phyloP scores from a whole-genome alignment of 164 flowering plant genomes.

The Stephania japonica region DNA sequence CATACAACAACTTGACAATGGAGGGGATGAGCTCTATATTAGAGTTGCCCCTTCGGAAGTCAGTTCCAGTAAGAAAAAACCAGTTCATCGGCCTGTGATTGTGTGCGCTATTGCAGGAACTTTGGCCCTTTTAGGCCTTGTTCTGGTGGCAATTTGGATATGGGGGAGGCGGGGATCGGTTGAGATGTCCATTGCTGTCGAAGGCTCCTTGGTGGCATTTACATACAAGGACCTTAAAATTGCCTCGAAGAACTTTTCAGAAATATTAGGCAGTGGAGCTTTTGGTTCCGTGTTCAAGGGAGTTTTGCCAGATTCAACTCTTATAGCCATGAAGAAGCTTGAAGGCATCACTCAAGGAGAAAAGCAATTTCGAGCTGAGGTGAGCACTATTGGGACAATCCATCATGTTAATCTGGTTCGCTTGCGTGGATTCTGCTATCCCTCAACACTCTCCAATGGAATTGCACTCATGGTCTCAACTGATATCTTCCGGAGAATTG shows the following conservation, averaged over 20 bases:
- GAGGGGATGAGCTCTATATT: constrained; percentile 13
- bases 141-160: constrained; percentile 13
- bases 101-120: constrained; percentile 20
- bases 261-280: constrained; percentile 51
- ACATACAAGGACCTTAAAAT: constrained; percentile 34
- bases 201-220: constrained; percentile 40
- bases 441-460: too few relatives aligned
- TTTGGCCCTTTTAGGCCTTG: constrained; percentile 14
- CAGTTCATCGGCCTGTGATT: constrained; percentile 7
- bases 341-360: constrained; percentile 47
- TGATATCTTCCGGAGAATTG: too few relatives aligned
- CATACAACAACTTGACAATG: constrained; percentile 8
- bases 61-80: constrained; percentile 7
- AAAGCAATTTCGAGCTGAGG: constrained; percentile 53
- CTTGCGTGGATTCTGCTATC: constrained; percentile 56
- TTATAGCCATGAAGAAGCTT: constrained; percentile 52
- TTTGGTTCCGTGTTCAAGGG: constrained; percentile 66
- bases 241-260: constrained; percentile 46
- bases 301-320: constrained; percentile 33
- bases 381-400: constrained; percentile 48
- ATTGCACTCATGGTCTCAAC: too few relatives aligned
- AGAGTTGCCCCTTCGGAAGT: constrained; percentile 15
- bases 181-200: constrained; percentile 17
- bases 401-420: constrained; percentile 57
- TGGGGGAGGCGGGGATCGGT: constrained; percentile 13